Evolutionary conservation across 1,284 basidiomycete genomes (phyloP).

Genomic region (Cryptococcus wingfieldii): DNA sequence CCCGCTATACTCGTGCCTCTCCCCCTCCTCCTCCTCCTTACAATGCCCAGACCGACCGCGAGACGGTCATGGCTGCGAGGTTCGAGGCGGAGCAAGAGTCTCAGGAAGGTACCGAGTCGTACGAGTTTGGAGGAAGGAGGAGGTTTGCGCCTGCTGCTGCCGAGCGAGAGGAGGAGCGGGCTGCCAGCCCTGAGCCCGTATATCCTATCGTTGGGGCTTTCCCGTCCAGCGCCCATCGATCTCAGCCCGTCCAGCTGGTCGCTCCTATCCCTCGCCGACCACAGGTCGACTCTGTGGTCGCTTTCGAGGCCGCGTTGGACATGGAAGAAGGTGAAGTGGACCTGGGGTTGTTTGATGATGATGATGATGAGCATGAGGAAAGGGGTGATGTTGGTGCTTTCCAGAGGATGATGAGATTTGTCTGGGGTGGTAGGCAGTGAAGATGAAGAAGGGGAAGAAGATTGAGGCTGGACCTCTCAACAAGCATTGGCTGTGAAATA

Average conservation of each 20-base stretch:
- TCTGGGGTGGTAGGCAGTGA: constrained; percentile 7
- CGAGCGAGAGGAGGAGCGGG: background rate
- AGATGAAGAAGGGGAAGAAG: background rate
- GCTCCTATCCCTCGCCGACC: constrained; percentile 5
- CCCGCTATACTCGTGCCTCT: constrained; percentile 14
- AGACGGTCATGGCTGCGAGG: constrained; percentile 24
- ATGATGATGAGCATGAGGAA: constrained; percentile 7
- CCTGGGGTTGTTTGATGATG: constrained; percentile 1
- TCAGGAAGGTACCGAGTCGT: constrained; percentile 7
- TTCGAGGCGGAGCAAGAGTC: constrained; percentile 15
- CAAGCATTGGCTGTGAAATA: no score
- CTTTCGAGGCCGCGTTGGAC: constrained; percentile 20
- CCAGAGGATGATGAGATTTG: constrained; percentile 12
- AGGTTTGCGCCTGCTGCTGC: constrained; percentile 5
- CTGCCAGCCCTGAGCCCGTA: background rate
- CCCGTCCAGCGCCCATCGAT: background rate
- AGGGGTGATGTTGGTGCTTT: constrained; percentile 6
- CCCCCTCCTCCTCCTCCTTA: constrained; percentile 41
- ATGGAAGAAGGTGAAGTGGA: constrained; percentile 16
- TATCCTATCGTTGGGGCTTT: constrained; percentile 19
- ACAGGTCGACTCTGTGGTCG: constrained; percentile 6
- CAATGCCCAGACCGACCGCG: constrained; percentile 34
- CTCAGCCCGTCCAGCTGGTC: background rate
- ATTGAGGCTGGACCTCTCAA: no score
- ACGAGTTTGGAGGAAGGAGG: constrained; percentile 5